Conservation (phyloP, 2,329 filamentous ascomycete genomes). For the Colletotrichum sp. region DNA sequence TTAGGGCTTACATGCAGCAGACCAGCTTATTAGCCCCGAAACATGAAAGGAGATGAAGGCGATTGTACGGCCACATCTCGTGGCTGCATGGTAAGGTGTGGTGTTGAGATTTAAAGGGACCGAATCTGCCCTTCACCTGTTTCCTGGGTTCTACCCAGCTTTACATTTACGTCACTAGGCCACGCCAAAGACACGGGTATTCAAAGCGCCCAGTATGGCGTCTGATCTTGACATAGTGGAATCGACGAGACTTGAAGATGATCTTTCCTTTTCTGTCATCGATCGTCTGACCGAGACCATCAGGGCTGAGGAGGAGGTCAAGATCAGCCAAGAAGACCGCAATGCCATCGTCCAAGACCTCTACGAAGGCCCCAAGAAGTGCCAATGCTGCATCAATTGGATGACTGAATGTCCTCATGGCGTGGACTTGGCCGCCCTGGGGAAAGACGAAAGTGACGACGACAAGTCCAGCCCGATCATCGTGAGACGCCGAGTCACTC, state of each 20-base stretch:
- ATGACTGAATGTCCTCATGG: slow-evolving; percentile 26
- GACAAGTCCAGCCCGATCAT: slow-evolving; percentile 18
- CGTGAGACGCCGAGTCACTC: slow-evolving; percentile 22
- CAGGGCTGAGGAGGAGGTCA: neutral
- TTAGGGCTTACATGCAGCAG: neutral
- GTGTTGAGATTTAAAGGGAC: neutral
- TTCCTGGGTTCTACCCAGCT: neutral
- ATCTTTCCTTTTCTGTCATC: slow-evolving; percentile 12
- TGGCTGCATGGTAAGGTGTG: neutral
- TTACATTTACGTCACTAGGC: neutral
- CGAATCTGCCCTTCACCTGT: neutral
- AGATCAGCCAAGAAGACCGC: neutral
- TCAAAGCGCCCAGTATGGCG: neutral
- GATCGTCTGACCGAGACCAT: slow-evolving; percentile 4
- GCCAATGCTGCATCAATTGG: slow-evolving; percentile 34
- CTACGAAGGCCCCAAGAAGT: slow-evolving; percentile 30
- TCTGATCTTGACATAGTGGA: neutral
- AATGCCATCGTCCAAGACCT: slow-evolving; percentile 25
- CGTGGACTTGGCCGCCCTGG: slow-evolving; percentile 16
- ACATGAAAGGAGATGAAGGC: neutral
- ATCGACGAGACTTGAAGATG: neutral
- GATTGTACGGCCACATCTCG: neutral
- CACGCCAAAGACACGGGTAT: neutral
- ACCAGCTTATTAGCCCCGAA: neutral
- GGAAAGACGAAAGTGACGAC: neutral